Conservation (phyloP, 2,329 filamentous ascomycete genomes). For the Colletotrichum destructivum region DNA sequence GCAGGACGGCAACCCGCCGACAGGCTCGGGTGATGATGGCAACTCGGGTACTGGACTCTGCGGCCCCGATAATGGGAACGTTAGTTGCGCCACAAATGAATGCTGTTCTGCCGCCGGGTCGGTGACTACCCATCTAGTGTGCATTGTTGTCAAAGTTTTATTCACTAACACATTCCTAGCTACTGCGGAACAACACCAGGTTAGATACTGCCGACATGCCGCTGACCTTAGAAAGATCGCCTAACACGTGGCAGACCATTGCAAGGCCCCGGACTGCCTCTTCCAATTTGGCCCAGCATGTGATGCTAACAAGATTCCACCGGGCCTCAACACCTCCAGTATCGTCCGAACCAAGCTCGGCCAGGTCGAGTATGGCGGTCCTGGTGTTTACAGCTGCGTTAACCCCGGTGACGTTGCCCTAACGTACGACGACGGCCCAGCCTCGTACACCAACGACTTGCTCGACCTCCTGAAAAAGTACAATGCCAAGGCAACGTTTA, state of each 20-base stretch:
- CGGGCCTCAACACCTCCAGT: conserved; percentile 64
- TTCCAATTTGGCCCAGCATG: conserved; percentile 67
- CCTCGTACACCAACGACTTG: conserved; percentile 57
- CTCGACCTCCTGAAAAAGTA: conserved; percentile 55
- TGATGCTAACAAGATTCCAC: conserved; percentile 64
- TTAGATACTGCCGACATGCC: not conserved
- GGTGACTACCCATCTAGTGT: not conserved
- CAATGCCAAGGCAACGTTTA: conserved; percentile 57
- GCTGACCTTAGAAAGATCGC: not conserved
- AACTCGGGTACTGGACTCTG: conserved; percentile 58
- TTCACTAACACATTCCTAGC: conserved; percentile 10
- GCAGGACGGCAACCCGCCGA: conserved; percentile 18
- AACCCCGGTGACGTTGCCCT: conserved; percentile 55
- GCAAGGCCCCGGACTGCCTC: conserved; percentile 68
- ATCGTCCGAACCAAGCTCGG: conserved; percentile 65
- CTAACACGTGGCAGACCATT: conserved; percentile 51
- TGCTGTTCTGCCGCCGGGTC: conserved; percentile 50
- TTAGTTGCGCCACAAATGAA: conserved; percentile 45
- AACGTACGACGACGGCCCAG: conserved; percentile 66
- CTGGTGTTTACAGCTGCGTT: conserved; percentile 39
- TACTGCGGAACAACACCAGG: conserved; percentile 33
- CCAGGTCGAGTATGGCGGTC: conserved; percentile 64
- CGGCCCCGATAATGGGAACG: conserved; percentile 49
- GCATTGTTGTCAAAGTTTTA: conserved; percentile 49
- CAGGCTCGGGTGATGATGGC: conserved; percentile 2